Evolutionary conservation across 139 green algal species (phyloP).

Genomic region (Pseudopediastrum boryanum): DNA sequence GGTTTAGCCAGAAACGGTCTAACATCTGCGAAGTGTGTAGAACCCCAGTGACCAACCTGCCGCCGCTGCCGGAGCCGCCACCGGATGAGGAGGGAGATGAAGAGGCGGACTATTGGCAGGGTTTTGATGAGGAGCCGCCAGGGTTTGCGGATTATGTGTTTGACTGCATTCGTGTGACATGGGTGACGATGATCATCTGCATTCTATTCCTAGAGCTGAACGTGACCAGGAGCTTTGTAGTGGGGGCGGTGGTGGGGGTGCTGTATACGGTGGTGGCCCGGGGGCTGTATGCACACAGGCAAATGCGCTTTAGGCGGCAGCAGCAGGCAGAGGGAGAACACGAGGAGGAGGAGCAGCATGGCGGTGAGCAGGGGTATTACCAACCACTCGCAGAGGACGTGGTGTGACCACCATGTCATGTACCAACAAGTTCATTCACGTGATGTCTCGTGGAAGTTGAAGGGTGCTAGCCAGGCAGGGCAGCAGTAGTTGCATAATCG

Average conservation of each 20-base stretch:
- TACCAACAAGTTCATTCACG: no score
- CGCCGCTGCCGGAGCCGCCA: not conserved
- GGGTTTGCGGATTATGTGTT: slow-evolving; percentile 76
- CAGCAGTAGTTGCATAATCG: no score
- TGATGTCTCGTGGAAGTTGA: no score
- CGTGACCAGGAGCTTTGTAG: slow-evolving; percentile 60
- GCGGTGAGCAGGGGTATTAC: no score
- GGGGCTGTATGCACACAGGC: no score
- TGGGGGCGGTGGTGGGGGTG: slow-evolving; percentile 59
- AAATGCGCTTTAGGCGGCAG: no score
- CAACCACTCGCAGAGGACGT: no score
- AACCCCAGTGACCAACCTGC: slow-evolving; percentile 37
- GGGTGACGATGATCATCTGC: slow-evolving; percentile 73
- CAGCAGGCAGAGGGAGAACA: no score
- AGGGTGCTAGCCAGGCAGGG: no score
- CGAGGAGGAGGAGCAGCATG: no score
- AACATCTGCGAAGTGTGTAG: slow-evolving; percentile 50
- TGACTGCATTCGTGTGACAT: slow-evolving; percentile 83
- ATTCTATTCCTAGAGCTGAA: slow-evolving; percentile 73
- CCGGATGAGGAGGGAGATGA: not conserved
- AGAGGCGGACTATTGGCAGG: not conserved
- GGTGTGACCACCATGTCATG: no score
- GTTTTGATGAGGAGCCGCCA: slow-evolving; percentile 25
- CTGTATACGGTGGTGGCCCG: slow-evolving; percentile 38
- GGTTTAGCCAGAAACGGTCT: slow-evolving; percentile 69